A percentile compares a stretch with the other conserved stretches of the same genome.
phyloP scores from a whole-genome alignment of 495 filamentous ascomycete species.

The Penicillium coprophilum region DNA sequence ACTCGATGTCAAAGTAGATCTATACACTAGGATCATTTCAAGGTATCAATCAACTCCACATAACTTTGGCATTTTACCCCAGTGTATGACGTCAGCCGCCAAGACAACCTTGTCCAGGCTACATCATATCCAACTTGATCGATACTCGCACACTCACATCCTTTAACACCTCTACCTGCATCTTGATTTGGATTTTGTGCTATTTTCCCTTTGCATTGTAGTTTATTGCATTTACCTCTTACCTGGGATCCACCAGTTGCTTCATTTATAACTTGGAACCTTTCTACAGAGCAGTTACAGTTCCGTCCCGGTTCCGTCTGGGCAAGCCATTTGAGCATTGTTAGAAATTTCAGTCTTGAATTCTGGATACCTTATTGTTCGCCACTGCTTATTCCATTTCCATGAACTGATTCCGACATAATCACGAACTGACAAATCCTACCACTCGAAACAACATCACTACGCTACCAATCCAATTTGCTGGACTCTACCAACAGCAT shows the following conservation, averaged over 20 bases:
- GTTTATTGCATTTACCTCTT: neutral
- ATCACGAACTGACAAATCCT: neutral
- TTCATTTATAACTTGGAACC: neutral
- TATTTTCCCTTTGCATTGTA: neutral
- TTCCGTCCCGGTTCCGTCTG: neutral
- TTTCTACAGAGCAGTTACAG: neutral
- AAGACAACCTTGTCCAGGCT: neutral
- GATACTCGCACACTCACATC: neutral
- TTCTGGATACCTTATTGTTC: neutral
- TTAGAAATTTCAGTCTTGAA: neutral
- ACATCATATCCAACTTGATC: neutral
- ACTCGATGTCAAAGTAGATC: neutral
- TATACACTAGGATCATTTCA: neutral
- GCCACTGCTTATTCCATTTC: neutral
- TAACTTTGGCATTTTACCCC: neutral
- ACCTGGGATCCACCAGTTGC: neutral
- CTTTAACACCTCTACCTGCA: neutral
- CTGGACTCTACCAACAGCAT: neutral
- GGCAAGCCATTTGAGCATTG: neutral
- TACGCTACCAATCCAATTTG: neutral
- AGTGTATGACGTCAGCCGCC: conserved; percentile 11
- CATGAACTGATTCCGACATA: neutral
- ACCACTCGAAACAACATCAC: neutral
- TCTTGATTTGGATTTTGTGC: neutral
- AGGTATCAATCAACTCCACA: neutral